Evolutionary conservation across 345 rosid species (phyloP), one percentile per base, ranked within the genome.

Genomic region (Anacardium occidentale): DNA sequence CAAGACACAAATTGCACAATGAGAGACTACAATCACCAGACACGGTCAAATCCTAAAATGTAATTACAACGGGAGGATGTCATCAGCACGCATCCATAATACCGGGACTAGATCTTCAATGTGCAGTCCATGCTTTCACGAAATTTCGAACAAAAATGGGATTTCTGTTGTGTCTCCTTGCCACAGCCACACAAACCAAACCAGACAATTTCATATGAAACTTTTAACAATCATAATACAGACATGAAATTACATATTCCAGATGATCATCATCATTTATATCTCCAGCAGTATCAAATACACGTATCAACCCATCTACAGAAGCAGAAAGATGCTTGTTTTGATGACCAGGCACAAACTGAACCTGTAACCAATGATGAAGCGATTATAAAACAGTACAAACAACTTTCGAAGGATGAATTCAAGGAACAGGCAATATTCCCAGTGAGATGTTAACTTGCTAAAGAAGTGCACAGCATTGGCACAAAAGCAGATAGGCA

Each of bases 271-370:
- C 93, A 18, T 95, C 98, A 60, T 88, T 88, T 78, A 95, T 85
- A 78, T 86, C 85, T 79, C 97, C 93, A 69, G 70, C 78, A 22
- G 93, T 91, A 81, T 92, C 89, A 73, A 89, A 91, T 57, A 80
- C n/a, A 76, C 99, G 92, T 32, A 92, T 80, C 83, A 94, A 86
- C 53, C 99, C 99, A 81, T 95, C 99, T 4, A 81, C 92, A 32
- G 98, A 95, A 75, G 98, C 94, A 72, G 98, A 92, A 75, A 85
- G 79, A 71, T 92, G 83, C 86, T 88, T 91, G 87, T 85, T 89
- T 42, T 74, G 82, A 68, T 83, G 69, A 71, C 80, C 80, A 62
- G 96, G 96, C 75, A 83, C 85, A 75, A 94, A 92, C 63, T 68
- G 92, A 26, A 94, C 96, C 98, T 90, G 69, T 57, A 22, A 80